A percentile compares a stretch with the other conserved stretches of the same genome.
Evolutionary conservation across 106 monocot genomes (phyloP).

Genomic region (Ottelia alismoides): DNA sequence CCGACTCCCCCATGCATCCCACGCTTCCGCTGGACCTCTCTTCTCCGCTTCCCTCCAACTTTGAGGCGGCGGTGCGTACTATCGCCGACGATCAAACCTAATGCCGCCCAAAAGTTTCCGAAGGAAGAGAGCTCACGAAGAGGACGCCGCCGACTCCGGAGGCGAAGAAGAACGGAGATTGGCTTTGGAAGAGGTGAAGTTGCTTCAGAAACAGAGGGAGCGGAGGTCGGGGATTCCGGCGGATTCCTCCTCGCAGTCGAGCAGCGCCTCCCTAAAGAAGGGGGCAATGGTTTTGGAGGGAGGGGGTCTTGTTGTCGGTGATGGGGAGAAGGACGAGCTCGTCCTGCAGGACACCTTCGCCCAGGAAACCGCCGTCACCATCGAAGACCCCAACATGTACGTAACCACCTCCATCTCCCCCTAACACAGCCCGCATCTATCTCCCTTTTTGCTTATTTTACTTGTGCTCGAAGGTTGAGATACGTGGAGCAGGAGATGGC

Average conservation of each 20-base stretch:
- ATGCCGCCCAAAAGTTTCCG: constrained; percentile 5
- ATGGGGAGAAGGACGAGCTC: constrained; percentile 70
- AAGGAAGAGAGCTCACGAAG: constrained; percentile 11
- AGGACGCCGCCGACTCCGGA: constrained; percentile 1
- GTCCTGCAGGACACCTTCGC: constrained; percentile 94
- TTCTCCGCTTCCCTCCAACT: too few relatives aligned
- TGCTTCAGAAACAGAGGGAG: constrained; percentile 92
- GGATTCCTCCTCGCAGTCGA: not conserved
- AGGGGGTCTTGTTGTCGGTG: constrained; percentile 21
- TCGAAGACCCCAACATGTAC: constrained; percentile 97
- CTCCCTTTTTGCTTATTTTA: too few relatives aligned
- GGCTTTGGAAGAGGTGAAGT: constrained; percentile 79
- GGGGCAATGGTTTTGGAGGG: constrained; percentile 6
- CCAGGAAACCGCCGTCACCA: constrained; percentile 89
- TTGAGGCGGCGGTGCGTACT: too few relatives aligned
- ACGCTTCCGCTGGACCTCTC: too few relatives aligned
- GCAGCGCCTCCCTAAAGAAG: not conserved
- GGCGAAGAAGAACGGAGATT: constrained; percentile 34
- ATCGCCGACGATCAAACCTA: too few relatives aligned
- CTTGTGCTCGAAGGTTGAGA: constrained; percentile 60
- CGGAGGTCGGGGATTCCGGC: constrained; percentile 70
- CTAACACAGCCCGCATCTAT: too few relatives aligned
- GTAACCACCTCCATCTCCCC: too few relatives aligned
- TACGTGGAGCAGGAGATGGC: constrained; percentile 88
- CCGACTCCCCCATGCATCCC: too few relatives aligned